These are phyloP conservation scores for Thermoascus crustaceus DNA, from an alignment of 2,329 filamentous ascomycete species.

Conservation along the genomic window DNA sequence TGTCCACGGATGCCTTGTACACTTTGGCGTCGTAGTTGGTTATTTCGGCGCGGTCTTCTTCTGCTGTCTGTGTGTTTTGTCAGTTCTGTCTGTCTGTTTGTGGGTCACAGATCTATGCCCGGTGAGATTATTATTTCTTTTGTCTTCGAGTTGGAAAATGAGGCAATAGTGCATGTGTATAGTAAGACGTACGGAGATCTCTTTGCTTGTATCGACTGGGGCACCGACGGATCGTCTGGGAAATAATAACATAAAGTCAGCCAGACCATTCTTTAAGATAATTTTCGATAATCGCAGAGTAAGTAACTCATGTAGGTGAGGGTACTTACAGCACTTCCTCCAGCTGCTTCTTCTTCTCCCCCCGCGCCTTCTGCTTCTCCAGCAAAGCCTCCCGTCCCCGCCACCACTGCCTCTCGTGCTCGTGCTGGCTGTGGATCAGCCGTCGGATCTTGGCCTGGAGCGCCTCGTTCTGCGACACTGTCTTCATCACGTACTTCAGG, in stretches of 20 bases:
- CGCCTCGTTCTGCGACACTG: constrained; percentile 38
- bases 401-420: constrained; percentile 56
- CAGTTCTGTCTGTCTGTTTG: constrained; percentile 1
- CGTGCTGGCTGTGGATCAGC: constrained; percentile 56
- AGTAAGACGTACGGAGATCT: constrained; percentile 21
- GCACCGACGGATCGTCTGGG: constrained; percentile 41
- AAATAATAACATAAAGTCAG: neutral
- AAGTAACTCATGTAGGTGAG: too few relatives aligned
- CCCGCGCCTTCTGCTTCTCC: constrained; percentile 43
- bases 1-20: constrained; percentile 49
- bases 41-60: constrained; percentile 48
- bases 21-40: constrained; percentile 54
- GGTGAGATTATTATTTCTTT: too few relatives aligned
- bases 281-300: too few relatives aligned
- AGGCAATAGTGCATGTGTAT: too few relatives aligned
- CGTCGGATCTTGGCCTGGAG: constrained; percentile 41
- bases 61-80: constrained; percentile 27
- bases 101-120: too few relatives aligned
- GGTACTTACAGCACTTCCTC: constrained; percentile 46
- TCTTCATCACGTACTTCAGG: constrained; percentile 44
- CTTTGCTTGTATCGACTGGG: constrained; percentile 22
- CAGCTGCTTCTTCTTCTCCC: constrained; percentile 46
- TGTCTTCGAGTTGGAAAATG: too few relatives aligned
- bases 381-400: constrained; percentile 44
- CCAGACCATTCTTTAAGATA: too few relatives aligned